phyloP scores from a whole-genome alignment of 257 asterid species.

The Solanum habrochaites region DNA sequence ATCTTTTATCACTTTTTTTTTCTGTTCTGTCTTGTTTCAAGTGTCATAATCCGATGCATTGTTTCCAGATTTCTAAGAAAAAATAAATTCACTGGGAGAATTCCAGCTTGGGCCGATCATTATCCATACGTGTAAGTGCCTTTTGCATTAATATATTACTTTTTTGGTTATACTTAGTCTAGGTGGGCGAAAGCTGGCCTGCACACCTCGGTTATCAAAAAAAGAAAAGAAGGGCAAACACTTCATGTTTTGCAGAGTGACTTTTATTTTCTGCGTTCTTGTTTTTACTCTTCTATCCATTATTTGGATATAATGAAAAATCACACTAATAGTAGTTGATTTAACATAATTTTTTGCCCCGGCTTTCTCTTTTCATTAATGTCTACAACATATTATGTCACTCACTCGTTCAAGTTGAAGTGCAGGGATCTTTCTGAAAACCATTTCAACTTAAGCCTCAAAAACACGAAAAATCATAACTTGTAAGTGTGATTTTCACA shows the following conservation, averaged over 20 bases:
- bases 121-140: background rate
- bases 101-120: background rate
- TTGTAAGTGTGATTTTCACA: background rate
- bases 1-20: background rate
- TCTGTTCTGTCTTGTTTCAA: background rate
- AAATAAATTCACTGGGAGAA: background rate
- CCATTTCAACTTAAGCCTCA: background rate
- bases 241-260: background rate
- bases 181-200: background rate
- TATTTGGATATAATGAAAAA: background rate
- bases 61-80: background rate
- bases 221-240: background rate
- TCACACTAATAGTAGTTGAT: background rate
- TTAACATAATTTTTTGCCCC: background rate
- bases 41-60: background rate
- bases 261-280: background rate
- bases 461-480: background rate
- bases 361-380: background rate
- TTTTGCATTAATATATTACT: background rate
- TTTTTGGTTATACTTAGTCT: background rate
- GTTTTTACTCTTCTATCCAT: background rate
- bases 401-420: background rate
- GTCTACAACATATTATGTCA: background rate
- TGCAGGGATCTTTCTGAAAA: slow-evolving; percentile 18
- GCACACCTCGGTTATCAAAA: background rate